Percentiles rank a stretch among this genome's conserved stretches.
phyloP scores from a whole-genome alignment of 225 moss, liverwort and hornwort genomes.

The Neckera pumila region DNA sequence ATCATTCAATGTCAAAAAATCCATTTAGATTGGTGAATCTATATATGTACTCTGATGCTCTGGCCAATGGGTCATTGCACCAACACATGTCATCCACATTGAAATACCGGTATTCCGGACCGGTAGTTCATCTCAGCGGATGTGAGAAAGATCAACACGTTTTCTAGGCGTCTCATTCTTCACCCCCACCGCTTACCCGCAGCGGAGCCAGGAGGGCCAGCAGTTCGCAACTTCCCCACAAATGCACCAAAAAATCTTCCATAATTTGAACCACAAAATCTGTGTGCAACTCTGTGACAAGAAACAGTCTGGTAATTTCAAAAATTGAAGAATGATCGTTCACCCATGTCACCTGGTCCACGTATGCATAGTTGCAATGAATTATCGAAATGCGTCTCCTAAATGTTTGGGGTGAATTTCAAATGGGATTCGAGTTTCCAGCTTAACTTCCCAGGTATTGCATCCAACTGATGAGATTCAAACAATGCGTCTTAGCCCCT shows the following conservation, averaged over 20 bases:
- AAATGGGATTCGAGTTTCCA: not conserved
- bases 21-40: not conserved
- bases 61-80: not conserved
- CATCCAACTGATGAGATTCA: not conserved
- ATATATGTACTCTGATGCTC: not conserved
- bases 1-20: not conserved
- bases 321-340: not conserved
- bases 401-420: not conserved
- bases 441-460: not conserved
- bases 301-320: not conserved
- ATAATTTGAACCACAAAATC: not conserved
- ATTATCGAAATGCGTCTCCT: not conserved
- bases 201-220: not conserved
- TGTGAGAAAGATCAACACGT: not conserved
- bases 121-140: not conserved
- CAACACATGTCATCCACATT: not conserved
- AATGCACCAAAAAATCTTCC: not conserved
- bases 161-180: not conserved
- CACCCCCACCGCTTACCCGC: too few relatives aligned
- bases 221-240: not conserved
- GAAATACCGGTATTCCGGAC: not conserved
- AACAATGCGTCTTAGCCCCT: too few relatives aligned
- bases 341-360: not conserved
- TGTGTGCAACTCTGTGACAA: not conserved
- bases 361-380: not conserved